Conservation (phyloP, 1,284 basidiomycete species). For the Volvariella volvacea region DNA sequence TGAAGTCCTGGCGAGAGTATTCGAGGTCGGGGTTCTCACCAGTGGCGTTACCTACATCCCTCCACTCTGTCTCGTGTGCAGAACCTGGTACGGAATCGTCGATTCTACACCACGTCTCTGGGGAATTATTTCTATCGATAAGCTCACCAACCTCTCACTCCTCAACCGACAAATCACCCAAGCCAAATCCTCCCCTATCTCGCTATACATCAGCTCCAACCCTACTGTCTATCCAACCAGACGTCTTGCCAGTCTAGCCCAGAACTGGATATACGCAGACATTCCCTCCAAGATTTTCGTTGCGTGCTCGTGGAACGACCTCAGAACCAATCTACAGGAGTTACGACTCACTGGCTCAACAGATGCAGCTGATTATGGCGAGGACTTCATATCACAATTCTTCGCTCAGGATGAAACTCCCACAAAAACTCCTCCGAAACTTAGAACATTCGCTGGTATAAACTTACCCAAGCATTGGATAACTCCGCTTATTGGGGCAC, state of each 20-base stretch:
- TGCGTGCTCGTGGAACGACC: too few relatives aligned
- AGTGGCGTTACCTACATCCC: slow-evolving; percentile 19
- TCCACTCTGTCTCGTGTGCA: slow-evolving; percentile 17
- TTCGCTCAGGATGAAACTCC: too few relatives aligned
- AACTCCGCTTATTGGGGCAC: too few relatives aligned
- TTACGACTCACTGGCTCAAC: too few relatives aligned
- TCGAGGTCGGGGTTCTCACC: slow-evolving; percentile 18
- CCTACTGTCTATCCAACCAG: not conserved
- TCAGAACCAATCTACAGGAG: too few relatives aligned
- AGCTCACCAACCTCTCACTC: slow-evolving; percentile 1
- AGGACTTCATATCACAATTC: too few relatives aligned
- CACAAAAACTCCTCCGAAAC: too few relatives aligned
- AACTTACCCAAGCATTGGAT: too few relatives aligned
- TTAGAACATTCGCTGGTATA: too few relatives aligned
- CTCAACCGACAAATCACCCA: slow-evolving; percentile 13
- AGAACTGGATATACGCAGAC: slow-evolving; percentile 15
- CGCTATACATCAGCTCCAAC: slow-evolving; percentile 6
- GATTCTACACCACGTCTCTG: slow-evolving; percentile 16
- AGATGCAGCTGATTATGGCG: too few relatives aligned
- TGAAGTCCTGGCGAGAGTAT: slow-evolving; percentile 17
- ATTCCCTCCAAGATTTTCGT: not conserved
- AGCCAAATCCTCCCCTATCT: slow-evolving; percentile 15
- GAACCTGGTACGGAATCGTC: slow-evolving; percentile 15
- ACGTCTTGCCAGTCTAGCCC: slow-evolving; percentile 10
- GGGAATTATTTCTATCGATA: slow-evolving; percentile 16